Base-by-base conservation (phyloP, 176 grass and related monocot genomes). In the Avena sativa region DNA sequence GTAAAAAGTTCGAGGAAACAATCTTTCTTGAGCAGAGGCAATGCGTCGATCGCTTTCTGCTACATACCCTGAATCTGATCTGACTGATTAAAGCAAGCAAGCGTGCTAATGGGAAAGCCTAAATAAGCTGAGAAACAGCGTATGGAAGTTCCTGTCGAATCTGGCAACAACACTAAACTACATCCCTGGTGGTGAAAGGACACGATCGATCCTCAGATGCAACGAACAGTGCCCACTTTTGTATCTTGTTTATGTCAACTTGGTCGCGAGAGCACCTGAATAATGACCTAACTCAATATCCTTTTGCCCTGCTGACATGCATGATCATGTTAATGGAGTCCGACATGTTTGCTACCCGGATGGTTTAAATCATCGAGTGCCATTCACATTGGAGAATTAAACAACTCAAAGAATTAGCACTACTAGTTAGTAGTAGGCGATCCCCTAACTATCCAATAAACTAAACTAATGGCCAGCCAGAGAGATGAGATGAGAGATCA, bases 351-450 rank as follows among this genome's bases (percentile, higher is more conserved):
- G 21, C 80, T 71, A 4, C 58, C 68, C 3, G 21, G 71, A 79
- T 76, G 73, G 48, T 64, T 90, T 25, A 80, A 75, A 52, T 2
- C 13, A 74, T 80, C 57, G 58, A 91, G 81, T 91, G 86, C 13
- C 77, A 23, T 80, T 30, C 76, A 77, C 76, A 81, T 88, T 52
- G 71, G 12, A 32, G 58, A 77, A 77, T 88, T 91, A 77, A 48
- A 81, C n/a, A 85, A 85, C 89, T 55, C 77, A 88, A 91, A 88
- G 86, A 85, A 91, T 88, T 50, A 85, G 81, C 89, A 88, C 86
- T 76, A 63, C 19, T 47, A 3, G 73, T 76, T 76, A 76, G 73
- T 85, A 81, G 89, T 91, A 91, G 86, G 82, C 86, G 23, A 34
- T 50, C 83, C 77, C 60, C 86, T 43, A 91, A 91, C 86, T 28